These are phyloP conservation scores for Geotrichum bryndzae DNA, from an alignment of 1,139 yeast genomes.

Conservation along the genomic window DNA sequence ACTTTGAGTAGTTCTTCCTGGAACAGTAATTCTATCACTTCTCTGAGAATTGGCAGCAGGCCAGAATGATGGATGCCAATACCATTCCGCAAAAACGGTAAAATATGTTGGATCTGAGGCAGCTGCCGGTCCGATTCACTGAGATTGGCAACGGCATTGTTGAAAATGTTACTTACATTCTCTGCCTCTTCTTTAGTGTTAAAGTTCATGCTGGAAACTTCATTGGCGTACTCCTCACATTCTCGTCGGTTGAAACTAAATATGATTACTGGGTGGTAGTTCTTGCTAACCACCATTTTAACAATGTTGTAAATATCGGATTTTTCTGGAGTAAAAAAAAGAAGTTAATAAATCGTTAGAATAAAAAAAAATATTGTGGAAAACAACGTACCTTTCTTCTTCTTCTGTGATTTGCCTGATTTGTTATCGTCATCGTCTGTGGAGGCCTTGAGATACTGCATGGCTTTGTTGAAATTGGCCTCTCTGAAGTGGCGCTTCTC, in stretches of 20 bases:
- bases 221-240: slow-evolving; percentile 87
- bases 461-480: slow-evolving; percentile 96
- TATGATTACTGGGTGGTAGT: slow-evolving; percentile 95
- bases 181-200: slow-evolving; percentile 89
- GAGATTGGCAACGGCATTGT: slow-evolving; percentile 77
- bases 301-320: slow-evolving; percentile 94
- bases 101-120: slow-evolving; percentile 87
- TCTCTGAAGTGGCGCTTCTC: slow-evolving; percentile 95
- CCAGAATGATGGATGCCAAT: slow-evolving; percentile 99
- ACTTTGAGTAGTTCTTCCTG: slow-evolving; percentile 95
- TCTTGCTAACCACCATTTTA: slow-evolving; percentile 93
- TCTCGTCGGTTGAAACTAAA: slow-evolving; percentile 95
- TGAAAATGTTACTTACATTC: slow-evolving; percentile 79
- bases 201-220: slow-evolving; percentile 92
- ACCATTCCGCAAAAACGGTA: slow-evolving; percentile 86
- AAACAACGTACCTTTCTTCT: slow-evolving; percentile 45
- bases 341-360: neutral
- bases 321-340: slow-evolving; percentile 5
- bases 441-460: slow-evolving; percentile 83
- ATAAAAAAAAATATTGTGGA: neutral
- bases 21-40: slow-evolving; percentile 91
- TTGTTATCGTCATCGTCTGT: slow-evolving; percentile 70
- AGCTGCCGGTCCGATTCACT: slow-evolving; percentile 88
- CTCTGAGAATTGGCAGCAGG: slow-evolving; percentile 86
- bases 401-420: slow-evolving; percentile 37